Percentiles rank a stretch among this genome's conserved stretches.
Conservation (phyloP, 805 yeast genomes). For the Suhomyces tanzawaensis region DNA sequence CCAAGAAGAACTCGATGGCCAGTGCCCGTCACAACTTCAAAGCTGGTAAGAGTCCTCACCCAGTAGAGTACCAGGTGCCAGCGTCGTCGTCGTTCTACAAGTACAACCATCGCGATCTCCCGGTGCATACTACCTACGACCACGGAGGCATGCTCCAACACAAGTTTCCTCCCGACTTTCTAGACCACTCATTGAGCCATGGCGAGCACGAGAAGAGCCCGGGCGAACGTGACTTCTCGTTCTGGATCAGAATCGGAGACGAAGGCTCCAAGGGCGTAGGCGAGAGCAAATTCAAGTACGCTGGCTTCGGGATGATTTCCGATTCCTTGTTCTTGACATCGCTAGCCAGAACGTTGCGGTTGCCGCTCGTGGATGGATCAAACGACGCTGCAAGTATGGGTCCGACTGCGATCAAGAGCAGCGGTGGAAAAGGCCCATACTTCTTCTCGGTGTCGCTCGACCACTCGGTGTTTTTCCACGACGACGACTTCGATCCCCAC, state of each 20-base stretch:
- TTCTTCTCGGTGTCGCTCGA: conserved; percentile 34
- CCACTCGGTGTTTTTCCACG: conserved; percentile 36
- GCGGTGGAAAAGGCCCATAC: conserved; percentile 20
- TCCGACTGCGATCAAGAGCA: conserved; percentile 1
- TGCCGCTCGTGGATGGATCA: conserved; percentile 16
- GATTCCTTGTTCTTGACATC: conserved; percentile 34
- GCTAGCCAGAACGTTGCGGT: conserved; percentile 26
- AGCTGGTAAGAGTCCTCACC: conserved; percentile 21
- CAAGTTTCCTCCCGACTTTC: conserved; percentile 27
- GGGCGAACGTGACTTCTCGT: conserved; percentile 31
- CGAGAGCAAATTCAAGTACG: conserved; percentile 21
- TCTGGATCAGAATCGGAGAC: conserved; percentile 31
- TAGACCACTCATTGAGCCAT: conserved; percentile 19
- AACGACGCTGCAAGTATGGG: neutral
- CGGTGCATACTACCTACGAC: conserved; percentile 14
- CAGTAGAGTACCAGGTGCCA: conserved; percentile 29
- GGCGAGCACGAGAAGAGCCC: conserved; percentile 22
- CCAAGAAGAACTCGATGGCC: conserved; percentile 27
- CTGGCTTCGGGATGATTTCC: conserved; percentile 30
- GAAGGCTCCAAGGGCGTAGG: conserved; percentile 3
- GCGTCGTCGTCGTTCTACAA: conserved; percentile 22
- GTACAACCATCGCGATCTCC: conserved; percentile 19
- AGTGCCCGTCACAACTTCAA: conserved; percentile 13
- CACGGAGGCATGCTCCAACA: conserved; percentile 20
- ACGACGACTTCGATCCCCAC: conserved; percentile 32